Base-by-base conservation (phyloP, 2,329 filamentous ascomycete species). In the Orbilia javanica region DNA sequence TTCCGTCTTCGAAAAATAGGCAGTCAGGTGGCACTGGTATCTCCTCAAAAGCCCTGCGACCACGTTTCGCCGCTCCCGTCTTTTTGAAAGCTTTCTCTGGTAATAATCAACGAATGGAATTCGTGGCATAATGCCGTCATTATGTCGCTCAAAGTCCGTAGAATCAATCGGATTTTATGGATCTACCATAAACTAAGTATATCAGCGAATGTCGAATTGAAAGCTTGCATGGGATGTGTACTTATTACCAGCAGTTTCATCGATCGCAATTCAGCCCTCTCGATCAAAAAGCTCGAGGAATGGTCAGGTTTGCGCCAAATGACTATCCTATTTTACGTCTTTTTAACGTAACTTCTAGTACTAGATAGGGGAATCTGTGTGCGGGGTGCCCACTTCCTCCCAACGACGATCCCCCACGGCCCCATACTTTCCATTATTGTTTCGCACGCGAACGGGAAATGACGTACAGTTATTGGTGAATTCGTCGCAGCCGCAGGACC, bases 31-130 rank as follows among this genome's bases (percentile, higher is more conserved):
- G 46, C 20, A 22, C 55, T 64, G 18, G 39, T n/a, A 18, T 10
- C 52, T 25, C 29, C 29, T 25, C 39, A 50, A 27, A 27, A 48
- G 48, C 60, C 39, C 31, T 50, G 31, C 29, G 20, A 46, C 39
- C 63, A 52, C 29, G 44, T 50, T 52, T 66, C 63, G 48, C n/a
- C 27, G 42, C 6, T 57, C 39, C 39, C 60, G 60, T 64, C 42
- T 64, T 48, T 60, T 42, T 20, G 4, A 39, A 27, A 27, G 5
- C 27, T 4, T 15, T 64, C 20, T 18, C 48, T 48, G 18, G 13
- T n/a, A 31, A 34, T 20, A 20, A 34, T 57, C 34, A n/a, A 42
- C 31, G 31, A 60, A 8, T 6, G 25, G 55, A 60, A 39, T 39
- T 42, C 55, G 20, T 42, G 55, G 34, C 55, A 60, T 42, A 20